Percentiles rank a stretch among this genome's conserved stretches.
Evolutionary conservation across 2,329 filamentous ascomycete species (phyloP).

Genomic region (Herpotrichia juniperi): DNA sequence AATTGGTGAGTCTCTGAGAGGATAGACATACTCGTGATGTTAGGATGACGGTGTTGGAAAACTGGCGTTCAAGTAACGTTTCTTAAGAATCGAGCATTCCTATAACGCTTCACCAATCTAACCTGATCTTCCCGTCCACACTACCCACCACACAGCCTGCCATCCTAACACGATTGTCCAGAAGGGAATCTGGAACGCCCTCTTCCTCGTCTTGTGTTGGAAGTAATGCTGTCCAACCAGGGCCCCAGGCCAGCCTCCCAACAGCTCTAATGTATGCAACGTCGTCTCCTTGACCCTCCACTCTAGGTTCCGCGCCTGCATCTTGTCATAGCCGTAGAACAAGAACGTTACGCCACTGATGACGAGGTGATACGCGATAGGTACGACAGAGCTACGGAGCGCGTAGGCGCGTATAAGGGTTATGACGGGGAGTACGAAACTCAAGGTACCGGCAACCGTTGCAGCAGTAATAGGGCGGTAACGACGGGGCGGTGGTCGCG

Average conservation of each 20-base stretch:
- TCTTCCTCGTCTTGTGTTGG: slow-evolving; percentile 44
- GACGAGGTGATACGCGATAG: slow-evolving; percentile 21
- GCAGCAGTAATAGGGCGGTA: slow-evolving; percentile 32
- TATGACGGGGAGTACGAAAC: slow-evolving; percentile 62
- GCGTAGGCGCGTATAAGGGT: slow-evolving; percentile 49
- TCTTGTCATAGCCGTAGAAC: slow-evolving; percentile 44
- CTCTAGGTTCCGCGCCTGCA: slow-evolving; percentile 36
- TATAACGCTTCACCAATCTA: background rate
- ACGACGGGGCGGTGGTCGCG: slow-evolving; percentile 18
- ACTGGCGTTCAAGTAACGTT: background rate
- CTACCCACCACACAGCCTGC: slow-evolving; percentile 30
- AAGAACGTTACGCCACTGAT: slow-evolving; percentile 35
- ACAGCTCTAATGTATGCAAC: slow-evolving; percentile 32
- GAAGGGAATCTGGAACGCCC: slow-evolving; percentile 32
- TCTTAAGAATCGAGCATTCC: background rate
- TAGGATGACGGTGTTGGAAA: background rate
- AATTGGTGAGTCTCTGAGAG: background rate
- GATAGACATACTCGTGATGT: background rate
- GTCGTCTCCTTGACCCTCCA: slow-evolving; percentile 42
- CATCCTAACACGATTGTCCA: slow-evolving; percentile 38
- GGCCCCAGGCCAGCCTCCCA: slow-evolving; percentile 44
- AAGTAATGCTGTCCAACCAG: slow-evolving; percentile 42
- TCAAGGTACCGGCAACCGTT: slow-evolving; percentile 27
- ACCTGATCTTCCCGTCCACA: slow-evolving; percentile 18
- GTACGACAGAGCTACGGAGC: slow-evolving; percentile 18